Percentiles rank a stretch among this genome's conserved stretches.
phyloP scores from a whole-genome alignment of 2,329 filamentous ascomycete species.

The Lasiodiplodia theobromae region DNA sequence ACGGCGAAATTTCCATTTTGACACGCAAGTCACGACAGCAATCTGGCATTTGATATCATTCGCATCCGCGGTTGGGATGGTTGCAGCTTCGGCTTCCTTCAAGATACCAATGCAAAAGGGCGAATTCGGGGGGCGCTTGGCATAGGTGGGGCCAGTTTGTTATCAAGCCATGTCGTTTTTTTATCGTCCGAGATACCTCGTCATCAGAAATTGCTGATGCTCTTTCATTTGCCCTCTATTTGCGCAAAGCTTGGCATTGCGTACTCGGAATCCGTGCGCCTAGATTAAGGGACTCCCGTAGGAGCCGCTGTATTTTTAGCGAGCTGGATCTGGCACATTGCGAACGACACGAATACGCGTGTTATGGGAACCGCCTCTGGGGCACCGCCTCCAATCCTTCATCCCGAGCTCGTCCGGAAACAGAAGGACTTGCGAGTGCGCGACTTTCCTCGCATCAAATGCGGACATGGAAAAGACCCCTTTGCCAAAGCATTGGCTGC shows the following conservation, averaged over 20 bases:
- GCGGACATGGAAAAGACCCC: not conserved
- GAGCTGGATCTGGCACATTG: not conserved
- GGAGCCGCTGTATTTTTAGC: slow-evolving; percentile 6
- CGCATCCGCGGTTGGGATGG: not conserved
- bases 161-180: slow-evolving; percentile 11
- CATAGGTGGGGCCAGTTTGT: slow-evolving; percentile 7
- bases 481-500: not conserved
- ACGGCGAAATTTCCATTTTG: not conserved
- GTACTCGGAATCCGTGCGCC: slow-evolving; percentile 18
- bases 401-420: not conserved
- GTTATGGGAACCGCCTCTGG: not conserved
- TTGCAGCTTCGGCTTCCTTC: slow-evolving; percentile 11
- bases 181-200: slow-evolving; percentile 11
- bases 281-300: slow-evolving; percentile 15
- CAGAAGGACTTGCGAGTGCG: not conserved
- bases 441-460: not conserved
- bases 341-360: slow-evolving; percentile 1
- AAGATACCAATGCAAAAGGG: slow-evolving; percentile 11
- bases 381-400: slow-evolving; percentile 1
- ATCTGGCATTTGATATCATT: slow-evolving; percentile 7
- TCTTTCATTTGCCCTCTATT: slow-evolving; percentile 5
- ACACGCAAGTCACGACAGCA: slow-evolving; percentile 23
- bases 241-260: slow-evolving; percentile 12
- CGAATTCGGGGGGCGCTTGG: not conserved
- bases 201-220: slow-evolving; percentile 12